Evolutionary conservation across 257 asterid genomes (phyloP).

Genomic region (Solanum etuberosum): DNA sequence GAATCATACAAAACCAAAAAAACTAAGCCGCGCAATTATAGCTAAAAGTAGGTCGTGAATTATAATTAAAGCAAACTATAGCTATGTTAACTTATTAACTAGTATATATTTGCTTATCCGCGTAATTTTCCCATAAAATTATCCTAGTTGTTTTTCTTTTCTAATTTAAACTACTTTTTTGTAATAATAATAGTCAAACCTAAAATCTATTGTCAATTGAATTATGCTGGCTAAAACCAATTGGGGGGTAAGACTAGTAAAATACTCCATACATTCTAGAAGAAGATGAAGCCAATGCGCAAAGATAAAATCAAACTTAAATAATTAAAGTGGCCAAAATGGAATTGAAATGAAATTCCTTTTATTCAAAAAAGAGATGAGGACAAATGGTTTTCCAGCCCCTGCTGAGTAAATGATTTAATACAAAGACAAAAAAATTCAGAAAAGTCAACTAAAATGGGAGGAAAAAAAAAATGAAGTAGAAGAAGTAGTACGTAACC

Average conservation of each 20-base stretch:
- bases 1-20: too few relatives aligned
- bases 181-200: not conserved
- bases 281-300: not conserved
- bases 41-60: too few relatives aligned
- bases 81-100: too few relatives aligned
- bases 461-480: not conserved
- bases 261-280: not conserved
- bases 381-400: not conserved
- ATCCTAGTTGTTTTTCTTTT: not conserved
- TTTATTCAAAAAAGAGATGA: not conserved
- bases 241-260: not conserved
- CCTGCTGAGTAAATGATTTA: not conserved
- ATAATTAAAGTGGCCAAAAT: not conserved
- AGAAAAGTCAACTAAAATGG: not conserved
- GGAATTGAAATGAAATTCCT: not conserved
- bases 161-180: not conserved
- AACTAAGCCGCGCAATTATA: too few relatives aligned
- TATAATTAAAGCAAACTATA: too few relatives aligned
- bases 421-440: not conserved
- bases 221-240: not conserved
- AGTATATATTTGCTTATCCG: too few relatives aligned
- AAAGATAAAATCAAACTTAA: not conserved
- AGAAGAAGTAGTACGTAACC: not conserved
- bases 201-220: not conserved
- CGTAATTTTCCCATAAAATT: too few relatives aligned